Conservation (phyloP, 176 grass and related monocot genomes). For the Elymus sibiricus region DNA sequence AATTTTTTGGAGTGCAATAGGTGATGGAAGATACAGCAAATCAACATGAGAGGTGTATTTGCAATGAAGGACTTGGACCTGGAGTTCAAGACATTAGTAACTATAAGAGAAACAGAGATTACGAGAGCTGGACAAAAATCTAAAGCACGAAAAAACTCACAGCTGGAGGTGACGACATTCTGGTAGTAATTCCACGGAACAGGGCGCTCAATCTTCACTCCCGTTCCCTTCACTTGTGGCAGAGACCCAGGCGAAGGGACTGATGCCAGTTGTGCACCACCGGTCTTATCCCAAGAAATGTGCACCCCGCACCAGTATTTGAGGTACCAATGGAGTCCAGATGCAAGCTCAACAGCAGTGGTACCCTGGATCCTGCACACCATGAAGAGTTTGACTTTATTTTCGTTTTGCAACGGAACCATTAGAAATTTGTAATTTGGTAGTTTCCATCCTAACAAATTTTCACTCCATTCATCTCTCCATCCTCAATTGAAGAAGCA, state of each 20-base stretch:
- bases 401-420: not conserved
- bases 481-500: not conserved
- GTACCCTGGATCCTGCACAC: slow-evolving; percentile 78
- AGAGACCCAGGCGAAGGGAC: slow-evolving; percentile 63
- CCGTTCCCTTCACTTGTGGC: slow-evolving; percentile 47
- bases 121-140: not conserved
- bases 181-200: slow-evolving; percentile 97
- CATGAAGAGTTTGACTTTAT: not conserved
- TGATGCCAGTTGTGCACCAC: slow-evolving; percentile 62
- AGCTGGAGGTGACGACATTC: slow-evolving; percentile 98
- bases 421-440: not conserved
- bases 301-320: slow-evolving; percentile 86
- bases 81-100: not conserved
- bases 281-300: slow-evolving; percentile 97
- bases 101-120: not conserved
- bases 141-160: slow-evolving; percentile 57
- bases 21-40: not conserved
- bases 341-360: slow-evolving; percentile 71
- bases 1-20: not conserved
- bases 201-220: slow-evolving; percentile 83
- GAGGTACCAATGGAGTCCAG: slow-evolving; percentile 95
- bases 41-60: not conserved
- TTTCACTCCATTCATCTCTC: not conserved
- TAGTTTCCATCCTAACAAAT: not conserved
- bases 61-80: not conserved